phyloP scores from a whole-genome alignment of 2,329 filamentous ascomycete genomes.

The Botrytis sinoallii region DNA sequence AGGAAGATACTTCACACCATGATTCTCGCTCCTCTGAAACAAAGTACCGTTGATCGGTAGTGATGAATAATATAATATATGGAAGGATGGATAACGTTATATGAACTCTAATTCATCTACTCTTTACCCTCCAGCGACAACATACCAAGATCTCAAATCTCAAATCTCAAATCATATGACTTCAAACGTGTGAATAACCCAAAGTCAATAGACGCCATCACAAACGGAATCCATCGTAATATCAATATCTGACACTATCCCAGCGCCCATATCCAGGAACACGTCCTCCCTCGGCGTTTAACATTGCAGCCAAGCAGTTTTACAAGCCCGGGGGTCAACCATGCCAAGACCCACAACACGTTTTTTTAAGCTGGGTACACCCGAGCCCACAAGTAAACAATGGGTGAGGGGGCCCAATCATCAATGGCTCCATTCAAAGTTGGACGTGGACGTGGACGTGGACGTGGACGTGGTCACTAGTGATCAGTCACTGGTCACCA shows the following conservation, averaged over 20 bases:
- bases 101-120: neutral
- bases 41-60: neutral
- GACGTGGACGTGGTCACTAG: neutral
- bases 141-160: neutral
- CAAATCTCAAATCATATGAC: neutral
- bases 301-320: neutral
- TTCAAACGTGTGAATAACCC: neutral
- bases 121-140: neutral
- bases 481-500: neutral
- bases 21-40: neutral
- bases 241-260: neutral
- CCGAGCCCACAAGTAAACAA: neutral
- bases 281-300: neutral
- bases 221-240: neutral
- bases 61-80: neutral
- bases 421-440: neutral
- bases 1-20: neutral
- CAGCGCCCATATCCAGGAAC: neutral
- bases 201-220: neutral
- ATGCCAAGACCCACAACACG: constrained; percentile 1
- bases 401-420: neutral
- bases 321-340: neutral
- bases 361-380: neutral
- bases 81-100: neutral
- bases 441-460: neutral